These are phyloP conservation scores for Trametes punicea DNA, from an alignment of 768 basidiomycete genomes.

Conservation along the genomic window DNA sequence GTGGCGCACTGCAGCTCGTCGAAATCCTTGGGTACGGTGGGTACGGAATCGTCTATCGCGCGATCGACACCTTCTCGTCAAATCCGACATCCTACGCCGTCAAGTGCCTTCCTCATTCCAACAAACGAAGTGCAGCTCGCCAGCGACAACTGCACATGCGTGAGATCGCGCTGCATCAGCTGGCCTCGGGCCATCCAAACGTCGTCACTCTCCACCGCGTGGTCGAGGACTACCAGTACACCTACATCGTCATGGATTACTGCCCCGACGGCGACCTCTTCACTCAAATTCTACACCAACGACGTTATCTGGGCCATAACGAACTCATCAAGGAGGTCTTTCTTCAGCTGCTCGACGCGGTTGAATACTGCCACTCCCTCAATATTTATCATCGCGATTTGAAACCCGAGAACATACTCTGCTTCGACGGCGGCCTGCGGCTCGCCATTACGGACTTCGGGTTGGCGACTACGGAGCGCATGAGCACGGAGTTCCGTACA, in stretches of 20 bases:
- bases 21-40: slow-evolving; percentile 90
- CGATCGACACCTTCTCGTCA: slow-evolving; percentile 51
- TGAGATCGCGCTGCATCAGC: slow-evolving; percentile 80
- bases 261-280: slow-evolving; percentile 90
- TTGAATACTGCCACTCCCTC: slow-evolving; percentile 87
- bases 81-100: slow-evolving; percentile 73
- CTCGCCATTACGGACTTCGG: slow-evolving; percentile 95
- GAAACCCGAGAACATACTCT: slow-evolving; percentile 95
- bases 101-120: slow-evolving; percentile 76
- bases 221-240: slow-evolving; percentile 75
- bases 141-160: slow-evolving; percentile 79
- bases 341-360: slow-evolving; percentile 89
- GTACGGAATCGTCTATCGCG: slow-evolving; percentile 94
- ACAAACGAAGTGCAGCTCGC: slow-evolving; percentile 45
- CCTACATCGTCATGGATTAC: slow-evolving; percentile 93
- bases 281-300: slow-evolving; percentile 77
- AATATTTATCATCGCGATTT: slow-evolving; percentile 96
- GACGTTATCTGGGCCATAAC: slow-evolving; percentile 82
- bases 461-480: slow-evolving; percentile 82
- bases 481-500: slow-evolving; percentile 86
- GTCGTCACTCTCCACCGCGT: slow-evolving; percentile 89
- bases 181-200: slow-evolving; percentile 70
- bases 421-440: slow-evolving; percentile 70
- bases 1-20: slow-evolving; percentile 75
- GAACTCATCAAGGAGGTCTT: slow-evolving; percentile 85